Conservation (phyloP, 108 stramenopile species). For the Chaetoceros muelleri region DNA sequence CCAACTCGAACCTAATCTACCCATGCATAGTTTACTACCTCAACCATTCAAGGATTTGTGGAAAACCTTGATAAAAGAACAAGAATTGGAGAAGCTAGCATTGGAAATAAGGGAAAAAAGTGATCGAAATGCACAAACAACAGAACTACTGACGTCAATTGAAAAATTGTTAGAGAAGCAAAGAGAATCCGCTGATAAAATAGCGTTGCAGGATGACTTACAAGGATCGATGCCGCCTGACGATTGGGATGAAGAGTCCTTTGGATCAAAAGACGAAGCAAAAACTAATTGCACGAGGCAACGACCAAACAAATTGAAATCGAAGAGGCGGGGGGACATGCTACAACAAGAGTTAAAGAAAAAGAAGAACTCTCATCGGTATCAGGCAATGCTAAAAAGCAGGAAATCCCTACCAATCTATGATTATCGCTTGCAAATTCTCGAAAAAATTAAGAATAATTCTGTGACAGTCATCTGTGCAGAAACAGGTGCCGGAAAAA, state of each 20-base stretch:
- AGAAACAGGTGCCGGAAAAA: conserved; percentile 52
- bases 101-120: conserved; percentile 10
- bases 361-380: conserved; percentile 7
- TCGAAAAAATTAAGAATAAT: conserved; percentile 30
- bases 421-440: conserved; percentile 27
- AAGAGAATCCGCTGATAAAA: not conserved
- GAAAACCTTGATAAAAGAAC: conserved; percentile 43
- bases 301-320: too few relatives aligned
- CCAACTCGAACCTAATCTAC: conserved; percentile 37
- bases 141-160: too few relatives aligned
- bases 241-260: conserved; percentile 2
- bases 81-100: conserved; percentile 19
- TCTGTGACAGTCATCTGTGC: conserved; percentile 53
- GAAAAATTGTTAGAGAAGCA: too few relatives aligned
- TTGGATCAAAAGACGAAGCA: conserved; percentile 9
- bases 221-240: not conserved
- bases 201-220: conserved; percentile 7
- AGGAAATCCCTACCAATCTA: conserved; percentile 44
- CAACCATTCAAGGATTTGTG: conserved; percentile 48
- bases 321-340: too few relatives aligned
- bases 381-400: conserved; percentile 25
- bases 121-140: conserved; percentile 12
- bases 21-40: conserved; percentile 48
- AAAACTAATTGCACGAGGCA: not conserved
- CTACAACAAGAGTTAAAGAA: conserved; percentile 18